Evolutionary conservation across 2,329 filamentous ascomycete genomes (phyloP).

Genomic region (Graphiopsis chlorocephala): DNA sequence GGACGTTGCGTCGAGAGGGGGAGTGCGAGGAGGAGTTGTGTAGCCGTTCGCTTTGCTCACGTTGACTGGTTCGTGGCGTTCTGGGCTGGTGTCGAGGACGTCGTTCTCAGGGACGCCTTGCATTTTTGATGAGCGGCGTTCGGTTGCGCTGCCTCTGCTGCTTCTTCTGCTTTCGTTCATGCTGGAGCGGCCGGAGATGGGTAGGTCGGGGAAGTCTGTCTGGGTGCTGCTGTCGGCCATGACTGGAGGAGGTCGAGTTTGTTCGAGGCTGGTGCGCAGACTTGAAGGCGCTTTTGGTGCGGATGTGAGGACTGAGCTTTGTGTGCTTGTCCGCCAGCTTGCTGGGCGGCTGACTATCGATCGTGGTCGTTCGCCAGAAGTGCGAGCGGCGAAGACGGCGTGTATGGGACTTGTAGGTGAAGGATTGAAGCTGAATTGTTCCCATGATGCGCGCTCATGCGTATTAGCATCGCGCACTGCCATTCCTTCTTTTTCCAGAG

Average conservation of each 20-base stretch:
- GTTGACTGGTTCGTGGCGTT: background rate
- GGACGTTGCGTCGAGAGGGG: constrained; percentile 20
- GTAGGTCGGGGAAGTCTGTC: constrained; percentile 24
- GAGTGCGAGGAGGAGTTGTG: constrained; percentile 33
- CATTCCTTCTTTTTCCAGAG: constrained; percentile 84
- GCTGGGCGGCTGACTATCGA: constrained; percentile 29
- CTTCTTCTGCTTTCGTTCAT: constrained; percentile 24
- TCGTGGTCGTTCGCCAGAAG: constrained; percentile 51
- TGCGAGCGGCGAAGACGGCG: constrained; percentile 55
- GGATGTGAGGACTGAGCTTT: constrained; percentile 19
- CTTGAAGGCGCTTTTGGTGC: constrained; percentile 31
- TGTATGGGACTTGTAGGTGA: constrained; percentile 70
- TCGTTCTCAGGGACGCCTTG: constrained; percentile 30
- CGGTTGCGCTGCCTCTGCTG: constrained; percentile 25
- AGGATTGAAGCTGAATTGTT: constrained; percentile 78
- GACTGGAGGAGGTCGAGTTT: constrained; percentile 1
- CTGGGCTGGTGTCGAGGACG: constrained; percentile 20
- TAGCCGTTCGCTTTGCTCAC: constrained; percentile 27
- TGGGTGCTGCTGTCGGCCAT: constrained; percentile 33
- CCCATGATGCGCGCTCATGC: constrained; percentile 68
- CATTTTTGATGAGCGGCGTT: constrained; percentile 20
- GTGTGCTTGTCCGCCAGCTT: constrained; percentile 28
- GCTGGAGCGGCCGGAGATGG: constrained; percentile 3
- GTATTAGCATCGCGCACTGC: constrained; percentile 89
- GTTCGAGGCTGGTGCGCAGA: constrained; percentile 31